Evolutionary conservation across 768 basidiomycete species (phyloP).

Genomic region (Lentinula raphanica): DNA sequence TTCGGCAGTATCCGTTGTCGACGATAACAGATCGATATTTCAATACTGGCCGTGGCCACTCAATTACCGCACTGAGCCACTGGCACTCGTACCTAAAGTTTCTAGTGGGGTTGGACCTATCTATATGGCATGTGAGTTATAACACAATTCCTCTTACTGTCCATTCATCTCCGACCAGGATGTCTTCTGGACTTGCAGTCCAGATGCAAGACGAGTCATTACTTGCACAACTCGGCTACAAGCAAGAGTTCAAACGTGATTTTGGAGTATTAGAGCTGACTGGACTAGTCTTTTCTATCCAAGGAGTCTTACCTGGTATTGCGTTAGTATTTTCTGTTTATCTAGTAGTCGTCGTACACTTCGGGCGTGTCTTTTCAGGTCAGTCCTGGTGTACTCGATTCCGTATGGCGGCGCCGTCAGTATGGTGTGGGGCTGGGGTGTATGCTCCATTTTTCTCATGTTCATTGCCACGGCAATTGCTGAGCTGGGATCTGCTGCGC

Average conservation of each 20-base stretch:
- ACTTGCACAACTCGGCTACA: conserved; percentile 33
- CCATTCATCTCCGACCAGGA: too few relatives aligned
- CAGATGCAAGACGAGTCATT: conserved; percentile 10
- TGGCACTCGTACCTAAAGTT: too few relatives aligned
- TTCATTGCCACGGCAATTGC: conserved; percentile 46
- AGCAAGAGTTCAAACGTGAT: conserved; percentile 35
- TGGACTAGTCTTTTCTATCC: conserved; percentile 46
- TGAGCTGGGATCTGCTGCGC: conserved; percentile 45
- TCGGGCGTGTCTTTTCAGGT: conserved; percentile 20
- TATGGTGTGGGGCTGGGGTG: conserved; percentile 48
- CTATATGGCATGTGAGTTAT: too few relatives aligned
- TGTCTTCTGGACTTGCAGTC: neutral
- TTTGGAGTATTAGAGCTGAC: conserved; percentile 38
- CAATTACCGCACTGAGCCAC: too few relatives aligned
- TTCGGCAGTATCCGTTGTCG: too few relatives aligned
- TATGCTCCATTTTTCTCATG: conserved; percentile 41
- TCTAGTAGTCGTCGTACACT: neutral
- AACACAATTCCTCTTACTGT: too few relatives aligned
- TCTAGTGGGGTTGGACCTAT: too few relatives aligned
- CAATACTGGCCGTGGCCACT: too few relatives aligned
- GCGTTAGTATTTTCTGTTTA: conserved; percentile 26
- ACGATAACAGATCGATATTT: too few relatives aligned
- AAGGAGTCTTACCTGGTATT: conserved; percentile 48
- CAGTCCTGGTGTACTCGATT: conserved; percentile 39
- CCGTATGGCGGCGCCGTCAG: conserved; percentile 43